A percentile compares a stretch with the other conserved stretches of the same genome.
Conservation (phyloP, 2,329 filamentous ascomycete species). For the Lojkania enalia region DNA sequence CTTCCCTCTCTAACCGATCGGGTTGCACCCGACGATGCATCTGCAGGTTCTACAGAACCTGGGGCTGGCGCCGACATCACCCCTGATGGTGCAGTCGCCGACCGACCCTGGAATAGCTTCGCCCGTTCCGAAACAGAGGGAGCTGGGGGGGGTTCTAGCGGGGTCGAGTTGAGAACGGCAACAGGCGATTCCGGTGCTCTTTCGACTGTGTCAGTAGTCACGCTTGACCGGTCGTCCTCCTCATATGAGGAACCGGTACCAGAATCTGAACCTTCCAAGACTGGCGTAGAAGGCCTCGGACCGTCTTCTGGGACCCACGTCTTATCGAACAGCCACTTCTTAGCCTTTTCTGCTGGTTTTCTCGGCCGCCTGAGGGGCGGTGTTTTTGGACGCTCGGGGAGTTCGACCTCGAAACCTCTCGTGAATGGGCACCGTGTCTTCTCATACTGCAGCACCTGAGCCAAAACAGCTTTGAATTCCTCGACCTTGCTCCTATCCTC, state of each 20-base stretch:
- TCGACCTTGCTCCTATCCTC: conserved; percentile 67
- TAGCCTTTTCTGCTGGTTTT: conserved; percentile 55
- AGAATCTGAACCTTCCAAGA: conserved; percentile 34
- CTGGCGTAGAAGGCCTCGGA: conserved; percentile 33
- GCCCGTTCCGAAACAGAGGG: conserved; percentile 37
- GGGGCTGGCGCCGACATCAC: background rate
- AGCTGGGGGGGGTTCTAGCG: conserved; percentile 15
- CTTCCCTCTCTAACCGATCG: background rate
- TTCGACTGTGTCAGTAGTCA: conserved; percentile 37
- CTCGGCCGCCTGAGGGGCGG: conserved; percentile 70
- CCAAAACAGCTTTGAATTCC: conserved; percentile 69
- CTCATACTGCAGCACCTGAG: conserved; percentile 79
- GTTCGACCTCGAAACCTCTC: conserved; percentile 71
- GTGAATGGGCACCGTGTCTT: conserved; percentile 86
- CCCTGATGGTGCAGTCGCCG: conserved; percentile 29
- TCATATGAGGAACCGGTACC: conserved; percentile 37
- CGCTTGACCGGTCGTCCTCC: conserved; percentile 41
- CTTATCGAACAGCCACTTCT: conserved; percentile 54
- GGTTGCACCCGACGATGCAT: background rate
- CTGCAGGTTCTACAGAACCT: background rate
- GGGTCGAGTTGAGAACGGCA: conserved; percentile 21
- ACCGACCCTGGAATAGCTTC: conserved; percentile 36
- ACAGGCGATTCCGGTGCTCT: conserved; percentile 25
- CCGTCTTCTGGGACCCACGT: conserved; percentile 53
- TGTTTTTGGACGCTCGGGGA: conserved; percentile 69